Percentiles rank a stretch among this genome's conserved stretches.
Evolutionary conservation across 768 basidiomycete genomes (phyloP).

Genomic region (Amanita muscaria): DNA sequence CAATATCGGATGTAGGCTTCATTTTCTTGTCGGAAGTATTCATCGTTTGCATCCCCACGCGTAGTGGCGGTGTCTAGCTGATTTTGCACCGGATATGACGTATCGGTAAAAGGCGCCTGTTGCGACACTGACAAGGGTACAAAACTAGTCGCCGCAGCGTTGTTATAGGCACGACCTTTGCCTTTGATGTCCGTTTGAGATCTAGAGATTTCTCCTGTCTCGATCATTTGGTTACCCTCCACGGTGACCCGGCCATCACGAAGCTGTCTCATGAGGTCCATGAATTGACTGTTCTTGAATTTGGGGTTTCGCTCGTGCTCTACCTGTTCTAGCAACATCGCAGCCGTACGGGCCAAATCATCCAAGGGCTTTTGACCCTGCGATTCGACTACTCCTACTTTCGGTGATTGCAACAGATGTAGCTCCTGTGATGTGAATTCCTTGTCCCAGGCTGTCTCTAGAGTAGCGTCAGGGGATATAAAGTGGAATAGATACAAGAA

Average conservation of each 20-base stretch:
- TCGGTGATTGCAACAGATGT: constrained; percentile 18
- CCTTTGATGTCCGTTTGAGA: constrained; percentile 46
- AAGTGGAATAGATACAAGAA: not conserved
- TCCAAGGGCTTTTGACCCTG: constrained; percentile 37
- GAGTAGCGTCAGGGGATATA: not conserved
- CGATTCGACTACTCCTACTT: constrained; percentile 11
- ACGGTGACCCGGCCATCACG: constrained; percentile 73
- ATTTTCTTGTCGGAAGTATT: constrained; percentile 67
- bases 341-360: constrained; percentile 76
- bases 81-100: not conserved
- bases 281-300: constrained; percentile 76
- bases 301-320: constrained; percentile 72
- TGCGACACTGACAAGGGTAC: not conserved
- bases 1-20: constrained; percentile 56
- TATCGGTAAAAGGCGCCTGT: not conserved
- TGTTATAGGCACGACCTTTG: constrained; percentile 47
- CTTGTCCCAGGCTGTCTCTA: constrained; percentile 52
- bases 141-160: constrained; percentile 5
- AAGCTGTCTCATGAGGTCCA: constrained; percentile 79
- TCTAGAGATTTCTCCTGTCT: constrained; percentile 28
- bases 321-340: constrained; percentile 67
- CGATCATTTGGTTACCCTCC: constrained; percentile 71
- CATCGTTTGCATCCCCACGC: constrained; percentile 45
- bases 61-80: not conserved
- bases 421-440: constrained; percentile 55